Evolutionary conservation across 2,329 filamentous ascomycete species (phyloP).

Genomic region (Aspergillus pseudonomiae): DNA sequence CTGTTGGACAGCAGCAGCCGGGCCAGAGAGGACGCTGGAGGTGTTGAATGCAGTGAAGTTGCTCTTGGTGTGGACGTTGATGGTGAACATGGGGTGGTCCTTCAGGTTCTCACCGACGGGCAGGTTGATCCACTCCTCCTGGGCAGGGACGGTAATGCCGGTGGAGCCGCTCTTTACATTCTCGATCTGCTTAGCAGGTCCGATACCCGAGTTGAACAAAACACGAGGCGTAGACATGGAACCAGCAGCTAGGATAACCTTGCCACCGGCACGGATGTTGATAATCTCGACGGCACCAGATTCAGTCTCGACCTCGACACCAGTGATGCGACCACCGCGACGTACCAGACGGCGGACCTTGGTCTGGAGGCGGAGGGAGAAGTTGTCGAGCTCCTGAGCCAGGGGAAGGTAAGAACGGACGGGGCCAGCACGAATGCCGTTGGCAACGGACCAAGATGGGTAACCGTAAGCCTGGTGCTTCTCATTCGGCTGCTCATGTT

Average conservation of each 20-base stretch:
- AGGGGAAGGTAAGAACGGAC: conserved; percentile 71
- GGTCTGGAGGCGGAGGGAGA: conserved; percentile 68
- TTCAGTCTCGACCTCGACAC: conserved; percentile 38
- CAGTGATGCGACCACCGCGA: conserved; percentile 63
- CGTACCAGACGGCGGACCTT: conserved; percentile 69
- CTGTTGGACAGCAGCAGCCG: conserved; percentile 8
- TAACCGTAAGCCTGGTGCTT: conserved; percentile 69
- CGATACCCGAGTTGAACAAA: conserved; percentile 69
- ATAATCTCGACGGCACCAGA: conserved; percentile 58
- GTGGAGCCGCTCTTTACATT: conserved; percentile 49
- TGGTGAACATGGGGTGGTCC: conserved; percentile 37
- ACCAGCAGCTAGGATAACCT: conserved; percentile 69
- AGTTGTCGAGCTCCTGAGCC: conserved; percentile 63
- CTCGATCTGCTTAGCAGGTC: conserved; percentile 54
- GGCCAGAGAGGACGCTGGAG: conserved; percentile 15
- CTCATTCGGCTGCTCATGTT: conserved; percentile 60
- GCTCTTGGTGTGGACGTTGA: conserved; percentile 20
- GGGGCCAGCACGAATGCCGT: conserved; percentile 70
- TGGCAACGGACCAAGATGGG: conserved; percentile 68
- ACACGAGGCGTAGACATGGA: conserved; percentile 70
- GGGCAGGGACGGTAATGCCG: conserved; percentile 42
- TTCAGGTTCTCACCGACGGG: conserved; percentile 54
- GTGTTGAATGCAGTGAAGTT: conserved; percentile 24
- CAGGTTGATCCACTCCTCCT: conserved; percentile 51
- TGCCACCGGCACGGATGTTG: conserved; percentile 63